Evolutionary conservation across 148 eudicot genomes (phyloP).

Genomic region (Camellia granthamiana): DNA sequence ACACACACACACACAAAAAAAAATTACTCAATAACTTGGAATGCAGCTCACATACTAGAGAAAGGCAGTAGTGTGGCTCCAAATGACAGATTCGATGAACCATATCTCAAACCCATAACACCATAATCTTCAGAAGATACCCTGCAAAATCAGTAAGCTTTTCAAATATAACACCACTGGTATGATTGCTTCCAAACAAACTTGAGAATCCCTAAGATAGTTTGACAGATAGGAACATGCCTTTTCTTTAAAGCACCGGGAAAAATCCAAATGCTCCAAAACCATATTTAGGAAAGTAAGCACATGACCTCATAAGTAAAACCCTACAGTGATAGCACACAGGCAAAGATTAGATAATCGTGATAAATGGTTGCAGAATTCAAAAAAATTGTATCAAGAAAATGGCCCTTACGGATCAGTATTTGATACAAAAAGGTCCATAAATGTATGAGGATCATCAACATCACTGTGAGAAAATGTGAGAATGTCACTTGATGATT

Average conservation of each 20-base stretch:
- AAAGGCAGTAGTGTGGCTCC: conserved; percentile 29
- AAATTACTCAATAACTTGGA: background rate
- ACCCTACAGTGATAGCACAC: conserved; percentile 40
- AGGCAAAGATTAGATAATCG: conserved; percentile 1
- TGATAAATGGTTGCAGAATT: background rate
- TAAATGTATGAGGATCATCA: conserved; percentile 88
- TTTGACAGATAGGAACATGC: conserved; percentile 27
- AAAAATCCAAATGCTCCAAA: conserved; percentile 86
- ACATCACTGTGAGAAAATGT: conserved; percentile 53
- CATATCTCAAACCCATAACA: conserved; percentile 89
- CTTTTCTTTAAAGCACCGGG: conserved; percentile 70
- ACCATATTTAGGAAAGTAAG: conserved; percentile 74
- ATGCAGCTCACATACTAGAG: conserved; percentile 3
- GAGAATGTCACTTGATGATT: background rate
- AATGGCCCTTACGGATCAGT: conserved; percentile 74
- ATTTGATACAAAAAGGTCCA: conserved; percentile 73
- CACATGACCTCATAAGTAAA: conserved; percentile 75
- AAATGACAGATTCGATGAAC: conserved; percentile 68
- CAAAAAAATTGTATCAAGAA: background rate
- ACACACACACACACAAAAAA: background rate
- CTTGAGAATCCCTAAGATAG: conserved; percentile 9
- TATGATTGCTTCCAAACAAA: background rate
- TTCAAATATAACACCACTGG: conserved; percentile 2
- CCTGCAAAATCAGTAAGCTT: conserved; percentile 38
- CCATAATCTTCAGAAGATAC: conserved; percentile 66